phyloP scores from a whole-genome alignment of 306 rosid species.

The Canavalia gladiata region DNA sequence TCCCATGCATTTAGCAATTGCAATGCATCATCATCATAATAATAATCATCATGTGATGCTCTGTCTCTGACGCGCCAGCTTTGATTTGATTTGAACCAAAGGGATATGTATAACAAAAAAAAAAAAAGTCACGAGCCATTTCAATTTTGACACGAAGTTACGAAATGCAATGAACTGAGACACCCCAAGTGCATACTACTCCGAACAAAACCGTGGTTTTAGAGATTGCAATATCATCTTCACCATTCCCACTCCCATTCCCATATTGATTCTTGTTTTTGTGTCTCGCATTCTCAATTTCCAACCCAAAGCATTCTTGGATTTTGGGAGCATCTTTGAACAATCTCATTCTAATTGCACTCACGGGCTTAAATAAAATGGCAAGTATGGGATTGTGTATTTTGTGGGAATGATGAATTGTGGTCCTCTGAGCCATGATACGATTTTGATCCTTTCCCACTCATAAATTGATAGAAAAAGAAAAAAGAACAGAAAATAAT shows the following conservation, averaged over 20 bases:
- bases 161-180: slow-evolving; percentile 49
- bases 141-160: slow-evolving; percentile 4
- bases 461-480: neutral
- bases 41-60: neutral
- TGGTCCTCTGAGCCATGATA: slow-evolving; percentile 26
- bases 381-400: slow-evolving; percentile 42
- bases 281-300: slow-evolving; percentile 20
- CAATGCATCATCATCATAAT: slow-evolving; percentile 11
- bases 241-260: neutral
- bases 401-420: slow-evolving; percentile 22
- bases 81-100: slow-evolving; percentile 30
- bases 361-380: slow-evolving; percentile 7
- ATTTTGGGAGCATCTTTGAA: slow-evolving; percentile 51
- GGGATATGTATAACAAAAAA: neutral
- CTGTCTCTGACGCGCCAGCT: slow-evolving; percentile 50
- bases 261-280: slow-evolving; percentile 35
- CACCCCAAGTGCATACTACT: neutral
- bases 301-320: slow-evolving; percentile 50
- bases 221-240: slow-evolving; percentile 28
- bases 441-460: slow-evolving; percentile 25
- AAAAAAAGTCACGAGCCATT: neutral
- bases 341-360: neutral
- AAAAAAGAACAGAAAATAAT: neutral
- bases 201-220: slow-evolving; percentile 16
- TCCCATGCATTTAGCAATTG: slow-evolving; percentile 23